Evolutionary conservation across 2,329 filamentous ascomycete genomes (phyloP), one percentile per base, ranked within the genome.

Genomic region (Chrysoporthe puriensis): DNA sequence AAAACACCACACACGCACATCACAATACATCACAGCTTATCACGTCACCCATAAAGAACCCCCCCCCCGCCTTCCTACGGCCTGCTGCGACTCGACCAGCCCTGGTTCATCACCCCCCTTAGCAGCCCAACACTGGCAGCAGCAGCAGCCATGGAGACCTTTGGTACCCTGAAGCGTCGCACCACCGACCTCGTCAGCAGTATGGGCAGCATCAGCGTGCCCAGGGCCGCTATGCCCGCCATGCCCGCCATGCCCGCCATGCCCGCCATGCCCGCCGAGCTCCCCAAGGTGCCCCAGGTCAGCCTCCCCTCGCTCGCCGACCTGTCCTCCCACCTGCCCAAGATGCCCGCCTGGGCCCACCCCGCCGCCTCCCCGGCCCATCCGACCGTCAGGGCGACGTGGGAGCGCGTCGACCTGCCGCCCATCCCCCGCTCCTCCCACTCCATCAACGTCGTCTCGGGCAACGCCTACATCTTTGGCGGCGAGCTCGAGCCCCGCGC

Each of bases 401-500:
- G 88, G 88, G 83, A 88, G 73, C 85, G 84, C 72, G 82, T 90
- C 73, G 75, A 82, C 52, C 74, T 86, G 44, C 83, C 85, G 3
- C 71, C 81, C 0, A 83, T 94, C 8, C 87, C 88, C 50, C 89
- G 92, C 64, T 95, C 92, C 1, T 94, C 92, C 0, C 92, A 96
- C 74, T 85, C 87, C 3, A 76, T 94, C 72, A 85, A 91, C 56
- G 81, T 90, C 52, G 78, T 90, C 32, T 81, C 80, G 58, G 80
- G 84, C 16, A 83, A 81, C n/a, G 84, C 86, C 57, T 83, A 83
- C 73, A 73, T 96, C 73, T 96, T 94, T 74, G 93, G 93, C 69
- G 93, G 93, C 72, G 92, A 96, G 77, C 78, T 89, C 67, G 78
- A 81, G 42, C 84, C 88, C 1, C 83, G 88, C 50, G 79, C 89